These are phyloP conservation scores for Vanderwaltozyma tropicalis DNA, from an alignment of 805 yeast genomes.

Conservation along the genomic window DNA sequence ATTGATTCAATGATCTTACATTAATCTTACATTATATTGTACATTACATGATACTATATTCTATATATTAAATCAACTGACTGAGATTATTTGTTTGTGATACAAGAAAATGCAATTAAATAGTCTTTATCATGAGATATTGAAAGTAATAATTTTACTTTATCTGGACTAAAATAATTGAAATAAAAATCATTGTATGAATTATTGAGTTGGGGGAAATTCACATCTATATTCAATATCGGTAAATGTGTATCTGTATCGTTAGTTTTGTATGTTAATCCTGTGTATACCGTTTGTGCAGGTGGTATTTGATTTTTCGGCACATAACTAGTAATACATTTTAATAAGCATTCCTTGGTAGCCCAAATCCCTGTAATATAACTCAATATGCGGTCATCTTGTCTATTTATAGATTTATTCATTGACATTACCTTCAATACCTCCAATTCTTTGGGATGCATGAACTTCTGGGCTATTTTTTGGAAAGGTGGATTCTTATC, in stretches of 20 bases:
- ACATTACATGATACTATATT: no score
- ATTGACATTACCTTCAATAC: slow-evolving; percentile 3
- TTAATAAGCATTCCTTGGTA: slow-evolving; percentile 21
- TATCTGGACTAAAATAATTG: slow-evolving; percentile 6
- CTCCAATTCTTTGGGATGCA: slow-evolving; percentile 17
- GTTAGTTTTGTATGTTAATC: slow-evolving; percentile 16
- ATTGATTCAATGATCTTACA: no score
- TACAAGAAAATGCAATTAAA: slow-evolving; percentile 12
- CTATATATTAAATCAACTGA: no score
- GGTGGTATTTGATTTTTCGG: slow-evolving; percentile 15
- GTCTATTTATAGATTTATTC: neutral
- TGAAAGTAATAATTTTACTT: slow-evolving; percentile 11
- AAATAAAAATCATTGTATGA: slow-evolving; percentile 8
- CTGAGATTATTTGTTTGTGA: neutral
- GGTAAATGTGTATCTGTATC: slow-evolving; percentile 12
- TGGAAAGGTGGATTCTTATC: slow-evolving; percentile 3
- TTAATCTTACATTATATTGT: no score
- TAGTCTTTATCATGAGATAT: slow-evolving; percentile 26
- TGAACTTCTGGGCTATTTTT: slow-evolving; percentile 18
- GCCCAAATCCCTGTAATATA: slow-evolving; percentile 28
- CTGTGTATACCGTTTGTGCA: slow-evolving; percentile 22
- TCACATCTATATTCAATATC: slow-evolving; percentile 6
- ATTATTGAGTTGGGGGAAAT: slow-evolving; percentile 1
- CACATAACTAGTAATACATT: slow-evolving; percentile 13
- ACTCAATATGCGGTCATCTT: neutral